Evolutionary conservation across 768 basidiomycete genomes (phyloP).

Genomic region (Pleurotus sapidus): DNA sequence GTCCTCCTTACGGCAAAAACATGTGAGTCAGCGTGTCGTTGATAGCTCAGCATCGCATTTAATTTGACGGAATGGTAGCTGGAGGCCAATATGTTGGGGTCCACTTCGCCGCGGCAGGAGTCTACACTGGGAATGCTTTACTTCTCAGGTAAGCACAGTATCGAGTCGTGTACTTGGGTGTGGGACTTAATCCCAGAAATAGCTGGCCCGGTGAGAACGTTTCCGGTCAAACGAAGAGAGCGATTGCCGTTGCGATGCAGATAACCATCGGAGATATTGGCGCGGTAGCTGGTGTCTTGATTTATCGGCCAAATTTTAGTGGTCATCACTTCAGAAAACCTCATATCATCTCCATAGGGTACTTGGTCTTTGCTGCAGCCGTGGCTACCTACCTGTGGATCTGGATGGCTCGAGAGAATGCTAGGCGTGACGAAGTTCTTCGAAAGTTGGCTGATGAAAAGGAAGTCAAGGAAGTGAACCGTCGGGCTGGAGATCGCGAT

Average conservation of each 20-base stretch:
- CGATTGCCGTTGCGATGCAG: slow-evolving; percentile 60
- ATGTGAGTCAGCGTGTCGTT: slow-evolving; percentile 25
- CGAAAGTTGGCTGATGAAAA: slow-evolving; percentile 19
- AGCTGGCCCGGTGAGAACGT: slow-evolving; percentile 68
- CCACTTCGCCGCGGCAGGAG: slow-evolving; percentile 50
- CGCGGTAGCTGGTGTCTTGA: slow-evolving; percentile 53
- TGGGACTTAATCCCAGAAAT: background rate
- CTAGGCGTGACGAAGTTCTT: slow-evolving; percentile 31
- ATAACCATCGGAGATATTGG: slow-evolving; percentile 63
- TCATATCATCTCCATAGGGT: slow-evolving; percentile 60
- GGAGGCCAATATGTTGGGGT: slow-evolving; percentile 57
- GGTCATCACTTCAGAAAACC: slow-evolving; percentile 48
- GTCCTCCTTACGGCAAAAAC: slow-evolving; percentile 46
- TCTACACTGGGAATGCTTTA: slow-evolving; percentile 57
- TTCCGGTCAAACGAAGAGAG: slow-evolving; percentile 66
- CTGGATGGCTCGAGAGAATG: slow-evolving; percentile 51
- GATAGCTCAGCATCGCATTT: background rate
- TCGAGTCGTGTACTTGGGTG: background rate
- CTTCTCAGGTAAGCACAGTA: slow-evolving; percentile 41
- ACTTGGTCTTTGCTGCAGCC: slow-evolving; percentile 44
- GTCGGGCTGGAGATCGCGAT: slow-evolving; percentile 34
- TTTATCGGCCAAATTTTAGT: slow-evolving; percentile 50
- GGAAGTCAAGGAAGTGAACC: slow-evolving; percentile 13
- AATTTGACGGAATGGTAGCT: slow-evolving; percentile 22
- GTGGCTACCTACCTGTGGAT: slow-evolving; percentile 42